phyloP scores from a whole-genome alignment of 1,284 basidiomycete genomes.

The Boletellus deceptivus region DNA sequence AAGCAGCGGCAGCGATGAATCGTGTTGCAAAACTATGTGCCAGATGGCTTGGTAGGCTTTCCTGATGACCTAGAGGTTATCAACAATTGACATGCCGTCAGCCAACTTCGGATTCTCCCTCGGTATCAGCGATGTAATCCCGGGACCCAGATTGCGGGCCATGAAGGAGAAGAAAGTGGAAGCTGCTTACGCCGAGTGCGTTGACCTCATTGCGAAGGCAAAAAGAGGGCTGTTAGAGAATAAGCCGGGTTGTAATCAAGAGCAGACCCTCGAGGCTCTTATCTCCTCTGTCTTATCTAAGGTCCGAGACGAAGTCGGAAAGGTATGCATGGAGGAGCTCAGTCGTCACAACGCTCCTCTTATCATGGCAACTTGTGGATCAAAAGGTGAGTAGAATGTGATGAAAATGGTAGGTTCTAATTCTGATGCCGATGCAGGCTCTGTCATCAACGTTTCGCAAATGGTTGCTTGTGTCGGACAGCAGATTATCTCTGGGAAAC shows the following conservation, averaged over 20 bases:
- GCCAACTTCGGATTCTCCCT: slow-evolving; percentile 98
- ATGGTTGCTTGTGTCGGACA: slow-evolving; percentile 99
- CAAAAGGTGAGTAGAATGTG: slow-evolving; percentile 68
- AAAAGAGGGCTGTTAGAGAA: slow-evolving; percentile 94
- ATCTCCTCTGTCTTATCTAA: slow-evolving; percentile 93
- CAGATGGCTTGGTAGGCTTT: slow-evolving; percentile 78
- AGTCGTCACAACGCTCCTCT: slow-evolving; percentile 95
- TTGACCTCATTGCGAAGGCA: slow-evolving; percentile 84
- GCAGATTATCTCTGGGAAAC: slow-evolving; percentile 97
- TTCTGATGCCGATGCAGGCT: slow-evolving; percentile 54
- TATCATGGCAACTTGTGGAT: slow-evolving; percentile 99
- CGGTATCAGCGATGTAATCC: slow-evolving; percentile 98
- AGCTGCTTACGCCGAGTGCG: slow-evolving; percentile 86
- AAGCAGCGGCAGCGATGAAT: slow-evolving; percentile 96
- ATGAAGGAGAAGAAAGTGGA: slow-evolving; percentile 90
- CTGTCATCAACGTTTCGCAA: slow-evolving; percentile 98
- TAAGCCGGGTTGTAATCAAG: slow-evolving; percentile 94
- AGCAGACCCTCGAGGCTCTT: slow-evolving; percentile 93
- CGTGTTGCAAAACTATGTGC: slow-evolving; percentile 94
- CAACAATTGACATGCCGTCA: slow-evolving; percentile 30
- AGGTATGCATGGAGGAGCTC: slow-evolving; percentile 97
- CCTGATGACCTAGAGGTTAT: background rate
- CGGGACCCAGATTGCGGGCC: slow-evolving; percentile 76
- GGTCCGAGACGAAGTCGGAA: slow-evolving; percentile 94
- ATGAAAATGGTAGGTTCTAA: slow-evolving; percentile 5